Percentiles rank a stretch among this genome's conserved stretches.
Conservation (phyloP, 768 basidiomycete species). For the Lactarius evosmus region DNA sequence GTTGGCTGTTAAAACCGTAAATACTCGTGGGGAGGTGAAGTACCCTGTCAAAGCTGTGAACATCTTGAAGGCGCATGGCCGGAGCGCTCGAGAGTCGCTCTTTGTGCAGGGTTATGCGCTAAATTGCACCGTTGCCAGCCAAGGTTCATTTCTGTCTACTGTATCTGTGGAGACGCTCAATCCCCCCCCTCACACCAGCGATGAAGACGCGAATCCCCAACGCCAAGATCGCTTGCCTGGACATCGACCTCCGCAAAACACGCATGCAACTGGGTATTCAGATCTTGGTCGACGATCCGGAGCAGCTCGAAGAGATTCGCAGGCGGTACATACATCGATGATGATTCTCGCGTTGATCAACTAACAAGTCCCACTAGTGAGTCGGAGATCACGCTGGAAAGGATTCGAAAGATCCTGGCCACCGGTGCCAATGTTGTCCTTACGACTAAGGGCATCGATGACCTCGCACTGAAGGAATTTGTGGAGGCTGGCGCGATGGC, state of each 20-base stretch:
- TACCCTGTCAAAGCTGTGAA: conserved; percentile 99
- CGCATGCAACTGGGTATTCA: conserved; percentile 98
- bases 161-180: neutral
- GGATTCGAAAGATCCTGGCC: conserved; percentile 92
- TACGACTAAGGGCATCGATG: conserved; percentile 98
- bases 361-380: conserved; percentile 53
- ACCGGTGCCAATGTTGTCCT: conserved; percentile 95
- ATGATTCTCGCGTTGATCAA: conserved; percentile 8
- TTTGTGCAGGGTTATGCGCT: conserved; percentile 96
- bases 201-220: conserved; percentile 94
- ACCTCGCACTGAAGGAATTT: conserved; percentile 96
- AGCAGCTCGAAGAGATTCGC: conserved; percentile 94
- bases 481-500: conserved; percentile 99
- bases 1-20: conserved; percentile 93
- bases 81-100: conserved; percentile 90
- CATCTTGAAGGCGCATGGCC: conserved; percentile 95
- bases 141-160: conserved; percentile 58
- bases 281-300: conserved; percentile 93
- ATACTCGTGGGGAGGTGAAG: conserved; percentile 91
- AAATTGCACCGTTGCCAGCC: conserved; percentile 97
- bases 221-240: conserved; percentile 97
- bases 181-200: conserved; percentile 45
- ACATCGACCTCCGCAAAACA: conserved; percentile 94
- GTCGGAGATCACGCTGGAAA: conserved; percentile 92
- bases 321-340: conserved; percentile 61